These are phyloP conservation scores for Alternaria sp. DNA, from an alignment of 2,329 filamentous ascomycete species.

Conservation along the genomic window DNA sequence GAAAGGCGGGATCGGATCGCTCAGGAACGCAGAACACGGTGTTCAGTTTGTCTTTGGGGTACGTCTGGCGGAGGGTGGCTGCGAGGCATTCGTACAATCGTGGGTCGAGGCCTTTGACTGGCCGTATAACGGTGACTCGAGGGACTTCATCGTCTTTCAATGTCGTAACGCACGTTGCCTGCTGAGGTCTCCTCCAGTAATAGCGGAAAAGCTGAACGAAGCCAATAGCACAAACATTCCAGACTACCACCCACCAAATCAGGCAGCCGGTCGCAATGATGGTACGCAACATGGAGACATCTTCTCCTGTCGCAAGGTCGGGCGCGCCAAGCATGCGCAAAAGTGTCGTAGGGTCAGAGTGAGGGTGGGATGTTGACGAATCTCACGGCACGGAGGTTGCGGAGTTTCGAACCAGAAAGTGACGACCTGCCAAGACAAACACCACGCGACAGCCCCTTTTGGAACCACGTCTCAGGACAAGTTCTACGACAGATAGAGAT, in stretches of 20 bases:
- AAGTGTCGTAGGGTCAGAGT: slow-evolving; percentile 19
- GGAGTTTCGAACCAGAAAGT: slow-evolving; percentile 22
- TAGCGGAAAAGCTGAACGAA: slow-evolving; percentile 67
- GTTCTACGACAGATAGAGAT: not conserved
- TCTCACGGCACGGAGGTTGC: slow-evolving; percentile 29
- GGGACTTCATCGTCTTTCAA: slow-evolving; percentile 65
- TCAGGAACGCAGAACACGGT: slow-evolving; percentile 85
- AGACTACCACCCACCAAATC: slow-evolving; percentile 66
- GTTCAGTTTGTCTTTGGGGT: slow-evolving; percentile 78
- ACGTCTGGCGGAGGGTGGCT: slow-evolving; percentile 83
- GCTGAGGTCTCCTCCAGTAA: slow-evolving; percentile 58
- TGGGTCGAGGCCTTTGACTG: slow-evolving; percentile 91
- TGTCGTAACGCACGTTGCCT: slow-evolving; percentile 52
- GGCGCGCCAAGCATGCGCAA: slow-evolving; percentile 48
- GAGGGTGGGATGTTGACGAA: slow-evolving; percentile 24
- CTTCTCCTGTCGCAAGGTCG: slow-evolving; percentile 31
- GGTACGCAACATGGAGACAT: slow-evolving; percentile 48
- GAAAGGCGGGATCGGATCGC: slow-evolving; percentile 77
- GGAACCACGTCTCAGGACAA: not conserved
- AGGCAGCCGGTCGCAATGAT: slow-evolving; percentile 59
- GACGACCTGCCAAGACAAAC: slow-evolving; percentile 16
- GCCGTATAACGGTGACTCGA: slow-evolving; percentile 89
- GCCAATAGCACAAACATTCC: slow-evolving; percentile 66
- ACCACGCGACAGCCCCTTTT: slow-evolving; percentile 1
- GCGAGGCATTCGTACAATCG: slow-evolving; percentile 91